Evolutionary conservation across 805 yeast species (phyloP), one percentile per base, ranked within the genome.

Genomic region (Torulaspora microellipsoides): DNA sequence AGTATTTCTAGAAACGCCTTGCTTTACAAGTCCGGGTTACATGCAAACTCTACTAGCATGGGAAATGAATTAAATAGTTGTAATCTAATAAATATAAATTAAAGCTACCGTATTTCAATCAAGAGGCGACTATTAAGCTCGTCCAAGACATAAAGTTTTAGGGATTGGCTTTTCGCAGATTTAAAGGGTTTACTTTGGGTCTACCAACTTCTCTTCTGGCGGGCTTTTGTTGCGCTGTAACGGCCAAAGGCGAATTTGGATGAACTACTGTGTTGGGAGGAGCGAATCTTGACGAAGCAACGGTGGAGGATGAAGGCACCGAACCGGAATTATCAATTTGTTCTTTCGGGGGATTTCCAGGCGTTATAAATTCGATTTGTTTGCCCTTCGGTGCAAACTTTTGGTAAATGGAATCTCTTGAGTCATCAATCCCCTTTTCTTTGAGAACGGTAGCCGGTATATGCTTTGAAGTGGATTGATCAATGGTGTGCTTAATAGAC

Each of bases 391-490:
- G 56, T 1, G 67, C 65, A 45, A 56, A 63, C 36, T 53, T 54
- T 27, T 60, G 53, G 45, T 63, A 63, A 2, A 52, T 33, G 6
- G 53, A 34, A 11, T 51, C 56, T 41, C 62, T 52, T 3, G 59
- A 36, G 20, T 35, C 40, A 14, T 47, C 43, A 12, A 53, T 38
- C 2, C 58, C 60, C 35, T 53, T 59, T 28, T 58, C 62, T 36
- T 55, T 57, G 20, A 58, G 38, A 1, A 45, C 42, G 25, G 52
- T 52, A 3, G 50, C 49, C 15, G 65, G 63, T 8, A 84, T 68
- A 2, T 85, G 89, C 3, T 78, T 76, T 0, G 90, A 83, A 45
- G 76, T 80, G 1, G 74, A 71, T 36, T 83, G 91, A 59, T 85
- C 89, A 11, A 83, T 68, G 0, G 83, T 80, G 42, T 79, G 75